Evolutionary conservation across 2,329 filamentous ascomycete species (phyloP), one percentile per base, ranked within the genome.

Genomic region (Arthrobotrys sinensis): DNA sequence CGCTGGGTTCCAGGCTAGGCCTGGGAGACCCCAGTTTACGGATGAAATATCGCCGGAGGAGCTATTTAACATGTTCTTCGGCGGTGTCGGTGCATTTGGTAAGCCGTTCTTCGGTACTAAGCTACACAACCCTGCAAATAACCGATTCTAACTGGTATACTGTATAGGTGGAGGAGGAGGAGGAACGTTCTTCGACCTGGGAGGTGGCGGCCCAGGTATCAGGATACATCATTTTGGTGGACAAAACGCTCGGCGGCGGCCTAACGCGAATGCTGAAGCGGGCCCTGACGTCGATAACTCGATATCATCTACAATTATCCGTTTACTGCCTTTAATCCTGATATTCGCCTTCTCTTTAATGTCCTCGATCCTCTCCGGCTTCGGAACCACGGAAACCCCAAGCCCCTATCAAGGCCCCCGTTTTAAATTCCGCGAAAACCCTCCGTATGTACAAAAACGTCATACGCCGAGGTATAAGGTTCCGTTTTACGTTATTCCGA

Each of bases 181-280:
- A 80, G 85, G 88, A 80, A 28, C 80, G 88, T 88, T 86, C 48
- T 93, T 94, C 84, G 92, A 93, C 82, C 89, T 88, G 79, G 93
- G 93, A 14, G 65, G 93, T 81, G 94, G 94, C 78, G 93, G 94
- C 6, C 94, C 95, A 2, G 95, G 94, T 19, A 91, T 99, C 82
- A 90, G 95, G 78, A 93, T 99, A 79, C 96, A 98, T 84, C 95
- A 97, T 84, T 98, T 99, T 84, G 95, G 94, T 81, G 95, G 96
- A 67, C 88, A 86, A 4, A 88, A 89, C 68, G 93, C 94, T 24
- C 89, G 93, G 81, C 88, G 91, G 85, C 88, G 96, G 50, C 75
- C 19, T 64, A 80, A 68, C 24, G 67, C 46, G 65, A 87, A 91
- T 80, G 87, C 88, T 36, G 89, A 88, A 80, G 87, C 85, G 78